Base-by-base conservation (phyloP, 2,329 filamentous ascomycete species). In the Graphilbum sp. region DNA sequence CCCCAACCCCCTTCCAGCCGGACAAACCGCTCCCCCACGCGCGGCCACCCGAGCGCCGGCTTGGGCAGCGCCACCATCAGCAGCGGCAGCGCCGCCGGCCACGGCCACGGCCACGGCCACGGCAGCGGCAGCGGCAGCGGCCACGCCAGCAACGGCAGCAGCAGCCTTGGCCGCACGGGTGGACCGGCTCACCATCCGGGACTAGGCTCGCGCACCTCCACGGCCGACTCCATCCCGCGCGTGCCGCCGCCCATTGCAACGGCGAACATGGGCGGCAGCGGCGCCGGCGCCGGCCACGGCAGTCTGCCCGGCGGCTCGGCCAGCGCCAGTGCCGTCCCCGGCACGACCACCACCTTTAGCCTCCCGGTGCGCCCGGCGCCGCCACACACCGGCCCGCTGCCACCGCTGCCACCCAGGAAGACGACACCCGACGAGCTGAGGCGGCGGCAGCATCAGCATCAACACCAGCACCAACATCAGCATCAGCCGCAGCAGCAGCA, bases 351-450 rank as follows among this genome's bases (percentile, higher is more conserved):
- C 15, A 72, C 69, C 3, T 77, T 79, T 39, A 69, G 66, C 27
- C 60, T 85, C 35, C 76, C 79, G 1, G 67, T 80, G 41, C 70
- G 79, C 34, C 65, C 70, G 33, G 75, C 67, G 23, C 72, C 75
- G 30, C 67, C 68, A 3, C 68, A 62, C 9, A 71, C 69, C 11
- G 63, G 69, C 9, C 60, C 77, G 24, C 73, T 72, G 35, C 67
- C 76, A 17, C 67, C 73, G n/a, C 72, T 68, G 29, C 66, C 46
- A 5, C 47, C 66, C 29, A 64, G 67, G 47, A 73, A 72, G 52
- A 64, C 68, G 47, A 67, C 63, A 19, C 58, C 64, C 3, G 69
- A 74, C 40, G 68, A 74, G 32, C 45, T 61, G 37, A 64, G 66
- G 40, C 61, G 42, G 25, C 45, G 43, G 2, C 43, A 43, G 35